phyloP scores from a whole-genome alignment of 2,329 filamentous ascomycete genomes.

The Apiospora saccharicola region DNA sequence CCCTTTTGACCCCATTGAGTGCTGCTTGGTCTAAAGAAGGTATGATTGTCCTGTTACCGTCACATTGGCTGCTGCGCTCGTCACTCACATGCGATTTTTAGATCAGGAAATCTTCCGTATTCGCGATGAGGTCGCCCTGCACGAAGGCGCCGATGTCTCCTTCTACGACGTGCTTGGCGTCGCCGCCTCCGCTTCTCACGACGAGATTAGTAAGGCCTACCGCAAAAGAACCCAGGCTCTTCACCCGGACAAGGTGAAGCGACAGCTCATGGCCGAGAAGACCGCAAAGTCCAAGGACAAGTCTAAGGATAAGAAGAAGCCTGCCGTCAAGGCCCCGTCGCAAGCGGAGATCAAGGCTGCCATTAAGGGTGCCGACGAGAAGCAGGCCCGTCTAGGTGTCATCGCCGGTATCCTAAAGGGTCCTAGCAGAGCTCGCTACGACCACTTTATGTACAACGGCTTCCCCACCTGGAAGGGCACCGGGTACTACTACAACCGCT shows the following conservation, averaged over 20 bases:
- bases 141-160: conserved; percentile 80
- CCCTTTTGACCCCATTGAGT: conserved; percentile 70
- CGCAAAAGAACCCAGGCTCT: conserved; percentile 83
- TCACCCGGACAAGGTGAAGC: conserved; percentile 96
- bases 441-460: conserved; percentile 90
- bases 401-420: conserved; percentile 88
- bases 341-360: conserved; percentile 79
- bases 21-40: conserved; percentile 89
- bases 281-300: conserved; percentile 58
- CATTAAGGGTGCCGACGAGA: conserved; percentile 81
- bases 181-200: conserved; percentile 73
- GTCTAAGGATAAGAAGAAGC: conserved; percentile 58
- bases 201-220: conserved; percentile 94
- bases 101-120: conserved; percentile 98
- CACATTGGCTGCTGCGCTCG: not conserved
- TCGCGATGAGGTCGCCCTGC: conserved; percentile 80
- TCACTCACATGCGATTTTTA: conserved; percentile 44
- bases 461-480: conserved; percentile 98
- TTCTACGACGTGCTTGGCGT: conserved; percentile 96
- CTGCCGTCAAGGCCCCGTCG: conserved; percentile 70
- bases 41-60: conserved; percentile 45
- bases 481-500: conserved; percentile 96
- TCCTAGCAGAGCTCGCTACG: conserved; percentile 83
- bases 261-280: conserved; percentile 77
- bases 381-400: conserved; percentile 84